Evolutionary conservation across 441 rosid genomes (phyloP).

Genomic region (Populus hybrid): DNA sequence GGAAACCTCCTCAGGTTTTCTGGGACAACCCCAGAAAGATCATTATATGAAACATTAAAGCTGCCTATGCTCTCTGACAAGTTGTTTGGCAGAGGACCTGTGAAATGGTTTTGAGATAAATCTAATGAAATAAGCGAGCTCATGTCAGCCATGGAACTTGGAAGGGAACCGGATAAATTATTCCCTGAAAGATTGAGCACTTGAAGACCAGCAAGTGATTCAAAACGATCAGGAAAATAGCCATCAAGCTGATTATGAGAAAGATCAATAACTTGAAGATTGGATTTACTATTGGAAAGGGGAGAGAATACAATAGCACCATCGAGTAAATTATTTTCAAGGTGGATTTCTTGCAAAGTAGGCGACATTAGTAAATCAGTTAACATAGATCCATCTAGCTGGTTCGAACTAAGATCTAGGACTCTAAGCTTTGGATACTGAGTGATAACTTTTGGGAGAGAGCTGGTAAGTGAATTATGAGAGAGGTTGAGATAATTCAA

Average conservation of each 20-base stretch:
- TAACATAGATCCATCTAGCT: conserved; percentile 63
- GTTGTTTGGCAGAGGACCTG: conserved; percentile 78
- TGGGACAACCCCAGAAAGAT: conserved; percentile 89
- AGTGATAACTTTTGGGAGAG: conserved; percentile 59
- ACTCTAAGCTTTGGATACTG: conserved; percentile 77
- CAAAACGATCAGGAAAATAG: conserved; percentile 65
- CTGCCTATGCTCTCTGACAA: conserved; percentile 53
- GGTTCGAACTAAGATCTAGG: conserved; percentile 85
- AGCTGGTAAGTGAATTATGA: conserved; percentile 62
- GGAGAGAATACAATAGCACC: conserved; percentile 59
- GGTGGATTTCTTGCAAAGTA: conserved; percentile 76
- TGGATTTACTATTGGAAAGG: conserved; percentile 38
- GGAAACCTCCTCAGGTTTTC: conserved; percentile 77
- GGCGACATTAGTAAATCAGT: conserved; percentile 57
- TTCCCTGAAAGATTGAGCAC: conserved; percentile 76
- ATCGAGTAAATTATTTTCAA: conserved; percentile 57
- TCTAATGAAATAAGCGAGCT: conserved; percentile 63
- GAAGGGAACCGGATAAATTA: conserved; percentile 82
- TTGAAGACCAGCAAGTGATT: conserved; percentile 63
- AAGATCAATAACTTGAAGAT: conserved; percentile 70
- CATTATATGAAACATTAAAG: conserved; percentile 81
- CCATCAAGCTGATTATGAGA: conserved; percentile 72
- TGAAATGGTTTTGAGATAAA: conserved; percentile 74
- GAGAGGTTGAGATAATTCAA: conserved; percentile 88
- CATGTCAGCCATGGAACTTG: conserved; percentile 68